Evolutionary conservation across 805 yeast genomes (phyloP).

Genomic region (Metschnikowia drakensbergensis): DNA sequence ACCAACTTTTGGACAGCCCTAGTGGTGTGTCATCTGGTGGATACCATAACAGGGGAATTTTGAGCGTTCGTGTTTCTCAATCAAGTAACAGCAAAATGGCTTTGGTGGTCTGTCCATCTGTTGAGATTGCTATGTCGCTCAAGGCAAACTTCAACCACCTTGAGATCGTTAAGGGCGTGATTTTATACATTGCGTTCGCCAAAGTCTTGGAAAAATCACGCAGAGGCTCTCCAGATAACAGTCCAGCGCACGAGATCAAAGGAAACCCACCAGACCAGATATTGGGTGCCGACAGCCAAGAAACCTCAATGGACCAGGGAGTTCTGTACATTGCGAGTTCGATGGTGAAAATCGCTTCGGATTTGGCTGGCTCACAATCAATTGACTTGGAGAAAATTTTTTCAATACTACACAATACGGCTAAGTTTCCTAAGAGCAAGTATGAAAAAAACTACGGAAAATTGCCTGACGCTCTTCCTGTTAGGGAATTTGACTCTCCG

Average conservation of each 20-base stretch:
- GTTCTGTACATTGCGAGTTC: neutral
- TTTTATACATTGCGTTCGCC: constrained; percentile 81
- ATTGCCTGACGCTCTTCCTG: constrained; percentile 65
- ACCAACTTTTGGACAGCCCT: constrained; percentile 30
- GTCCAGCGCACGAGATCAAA: neutral
- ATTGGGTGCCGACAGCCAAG: neutral
- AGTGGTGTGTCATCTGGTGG: constrained; percentile 30
- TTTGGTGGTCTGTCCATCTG: constrained; percentile 65
- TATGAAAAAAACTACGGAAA: constrained; percentile 62
- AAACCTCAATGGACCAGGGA: neutral
- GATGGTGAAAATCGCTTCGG: neutral
- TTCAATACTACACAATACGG: constrained; percentile 40
- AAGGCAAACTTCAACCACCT: constrained; percentile 75
- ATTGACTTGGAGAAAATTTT: constrained; percentile 38
- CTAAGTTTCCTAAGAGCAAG: constrained; percentile 40
- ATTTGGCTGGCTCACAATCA: constrained; percentile 7
- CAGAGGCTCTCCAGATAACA: neutral
- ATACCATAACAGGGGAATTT: constrained; percentile 61
- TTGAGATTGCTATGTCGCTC: constrained; percentile 77
- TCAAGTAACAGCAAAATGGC: constrained; percentile 23
- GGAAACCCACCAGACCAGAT: neutral
- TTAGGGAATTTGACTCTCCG: constrained; percentile 82
- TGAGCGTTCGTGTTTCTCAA: constrained; percentile 44
- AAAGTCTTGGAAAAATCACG: constrained; percentile 44
- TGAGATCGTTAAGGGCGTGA: constrained; percentile 75